Base-by-base conservation (phyloP, 2,329 filamentous ascomycete genomes). In the Trichoderma atroviride region DNA sequence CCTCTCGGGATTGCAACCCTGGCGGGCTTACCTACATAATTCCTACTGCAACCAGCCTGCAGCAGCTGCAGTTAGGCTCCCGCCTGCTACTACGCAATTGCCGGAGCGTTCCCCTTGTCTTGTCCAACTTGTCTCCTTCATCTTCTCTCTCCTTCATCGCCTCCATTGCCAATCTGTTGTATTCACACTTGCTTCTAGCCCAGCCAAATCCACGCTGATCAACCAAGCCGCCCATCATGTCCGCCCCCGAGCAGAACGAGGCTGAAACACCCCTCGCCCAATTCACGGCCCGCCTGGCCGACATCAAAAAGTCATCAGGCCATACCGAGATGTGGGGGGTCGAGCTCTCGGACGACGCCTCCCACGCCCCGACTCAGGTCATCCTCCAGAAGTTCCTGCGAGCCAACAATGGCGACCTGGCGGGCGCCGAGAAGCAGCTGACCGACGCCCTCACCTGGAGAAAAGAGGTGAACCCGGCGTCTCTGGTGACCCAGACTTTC, bases 351-450 rank as follows among this genome's bases (percentile, higher is more conserved):
- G 27, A 43, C 16, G 80, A 83, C 69, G 80, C 81, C 24, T 79
- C 81, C 52, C 85, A 93, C 75, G 85, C 94, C 64, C 92, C 92
- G 67, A 94, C 92, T 59, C 90, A 92, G 77, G 90, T 97, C 74
- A 88, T 97, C 63, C 85, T 97, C 60, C 93, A 97, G 78, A 98
- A 97, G 83, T 97, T 94, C 82, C 87, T 98, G 68, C 92, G 94
- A 74, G 95, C 94, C 78, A 97, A 97, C 79, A 89, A 90, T 71
- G 90, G 91, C 71, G 89, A 96, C 76, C 78, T 93, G 7, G 83
- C 84, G 65, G 90, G 90, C 77, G 92, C 94, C 19, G 89, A 90
- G 77, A 87, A 90, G 68, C 94, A 97, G 82, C 87, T 98, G 56
- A 84, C 83, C 70, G 89, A 91, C 75, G 94, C 94, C 1, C 85